Evolutionary conservation across 2,329 filamentous ascomycete genomes (phyloP), one percentile per base, ranked within the genome.

Genomic region (Rasamsonia emersonii): DNA sequence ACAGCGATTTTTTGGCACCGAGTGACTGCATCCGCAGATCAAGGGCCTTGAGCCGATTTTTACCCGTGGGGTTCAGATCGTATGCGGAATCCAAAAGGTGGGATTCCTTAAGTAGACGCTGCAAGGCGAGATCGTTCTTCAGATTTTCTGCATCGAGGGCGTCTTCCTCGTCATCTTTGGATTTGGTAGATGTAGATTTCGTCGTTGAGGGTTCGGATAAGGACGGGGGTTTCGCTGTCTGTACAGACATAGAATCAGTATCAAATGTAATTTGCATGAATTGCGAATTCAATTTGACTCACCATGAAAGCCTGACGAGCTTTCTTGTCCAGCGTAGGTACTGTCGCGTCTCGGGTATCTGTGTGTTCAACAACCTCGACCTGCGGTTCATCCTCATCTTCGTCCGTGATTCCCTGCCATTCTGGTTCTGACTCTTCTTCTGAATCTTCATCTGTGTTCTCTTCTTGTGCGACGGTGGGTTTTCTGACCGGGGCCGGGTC

Each of bases 71-170:
- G 26, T 71, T 68, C 3, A 70, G 64, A 34, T 69, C 64, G 17
- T 66, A 64, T 9, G 70, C 66, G 1, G 73, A 65, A 28, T 77
- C 72, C 36, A 96, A 77, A 39, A 96, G 79, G 60, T 94, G 86
- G 0, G 88, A 95, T 68, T 98, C 91, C 45, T 80, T 73, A 36
- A 98, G 76, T 24, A 98, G 77, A 28, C 86, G 80, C 57, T 95
- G 89, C 9, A 98, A 77, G 23, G 85, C 88, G 33, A 94, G 77
- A 57, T 96, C 91, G 58, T 95, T 88, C 55, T 88, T 86, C 11
- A 96, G 71, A 40, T 93, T 82, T 8, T 65, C 58, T 15, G 67
- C 58, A 52, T 81, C 77, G 11, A 69, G 69, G 31, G 71, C 71
- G 50, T 80, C 73, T 50, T 81, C 75, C 37, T 67, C 54, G 42